Base-by-base conservation (phyloP, 2,329 filamentous ascomycete genomes). In the Aspergillus nomiae region DNA sequence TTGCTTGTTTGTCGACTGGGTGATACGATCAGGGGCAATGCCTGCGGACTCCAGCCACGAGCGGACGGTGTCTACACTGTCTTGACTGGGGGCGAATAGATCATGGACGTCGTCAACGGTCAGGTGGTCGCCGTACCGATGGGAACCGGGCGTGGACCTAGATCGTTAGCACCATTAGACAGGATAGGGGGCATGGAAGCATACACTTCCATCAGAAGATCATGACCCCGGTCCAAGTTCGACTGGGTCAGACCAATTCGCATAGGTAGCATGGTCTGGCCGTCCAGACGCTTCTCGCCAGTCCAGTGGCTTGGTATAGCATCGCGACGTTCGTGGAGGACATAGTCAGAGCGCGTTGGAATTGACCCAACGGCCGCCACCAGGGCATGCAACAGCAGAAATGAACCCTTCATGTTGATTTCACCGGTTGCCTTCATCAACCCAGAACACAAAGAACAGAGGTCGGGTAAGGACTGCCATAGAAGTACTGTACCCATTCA, bases 11-110 rank as follows among this genome's bases (percentile, higher is more conserved):
- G 79, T 77, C 0, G 85, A 84, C 54, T 85, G 80, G 34, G 75
- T 76, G 51, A 88, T 78, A 5, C 84, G 79, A 4, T 77, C 75
- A 2, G 74, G 70, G n/a, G 78, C 69, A 54, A 89, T 85, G 10
- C 86, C 87, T 21, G 82, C 80, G 8, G 75, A 72, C 26, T 78
- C 73, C 16, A 89, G 79, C 86, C 87, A 89, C 12, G 76, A 65
- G 67, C 81, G 81, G 36, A 88, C 84, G 2, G 80, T 74, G n/a
- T 82, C 76, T 2, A 87, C 80, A 4, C 83, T 77, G 43, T 85
- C 81, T 11, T 68, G 65, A 14, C 71, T 73, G 6, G 80, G 78
- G 28, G 80, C 76, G 65, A 83, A 83, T 14, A 77, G 73, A 45
- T 80, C 73, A 50, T 78, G 78, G 48, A 83, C 74, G 56, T 83